Evolutionary conservation across 176 grass and related monocot genomes (phyloP), one percentile per base, ranked within the genome.

Genomic region (Raddia guianensis): DNA sequence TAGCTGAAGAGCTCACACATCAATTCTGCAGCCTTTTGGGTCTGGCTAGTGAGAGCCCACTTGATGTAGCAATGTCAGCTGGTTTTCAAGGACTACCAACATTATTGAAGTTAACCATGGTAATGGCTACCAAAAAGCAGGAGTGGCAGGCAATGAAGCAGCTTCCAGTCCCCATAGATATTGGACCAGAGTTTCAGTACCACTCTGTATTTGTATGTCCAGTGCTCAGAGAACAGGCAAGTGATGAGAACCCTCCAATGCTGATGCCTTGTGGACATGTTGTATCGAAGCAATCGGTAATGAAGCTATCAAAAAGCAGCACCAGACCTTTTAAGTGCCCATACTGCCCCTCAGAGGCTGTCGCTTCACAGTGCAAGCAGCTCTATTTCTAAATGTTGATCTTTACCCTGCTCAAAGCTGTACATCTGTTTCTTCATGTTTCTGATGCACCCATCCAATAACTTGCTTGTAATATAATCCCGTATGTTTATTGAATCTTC

Each of bases 61-160:
- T 99, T 21, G 79, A 77, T 10, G 76, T 91, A 57, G 82, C 82
- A 1, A 57, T 99, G 21, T 87, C 88, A 70, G 92, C 96, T 54
- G 96, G 96, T 65, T 78, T 89, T 16, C 86, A 95, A 85, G 96
- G 89, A n/a, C 68, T 99, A 49, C 96, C 92, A 1, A 99, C 90
- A 6, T 66, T 95, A 8, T 51, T 99, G 60, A 99, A 99, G 84
- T 68, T 99, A 20, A 73, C 82, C 0, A 84, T 52, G 10, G 90
- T 95, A 49, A 91, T 99, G 96, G 83, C 92, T 35, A 12, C 81
- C 13, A 91, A 93, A 83, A 93, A 91, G 73, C 84, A 95, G 86
- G 96, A 99, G 53, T 95, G 92, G 96, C 84, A 95, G 60, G 76
- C 74, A 21, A 99, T 99, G 92, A 95, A 99, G 37, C 96, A 99